A percentile compares a stretch with the other conserved stretches of the same genome.
phyloP scores from a whole-genome alignment of 345 rosid species.

The Anastatica hierochuntica region DNA sequence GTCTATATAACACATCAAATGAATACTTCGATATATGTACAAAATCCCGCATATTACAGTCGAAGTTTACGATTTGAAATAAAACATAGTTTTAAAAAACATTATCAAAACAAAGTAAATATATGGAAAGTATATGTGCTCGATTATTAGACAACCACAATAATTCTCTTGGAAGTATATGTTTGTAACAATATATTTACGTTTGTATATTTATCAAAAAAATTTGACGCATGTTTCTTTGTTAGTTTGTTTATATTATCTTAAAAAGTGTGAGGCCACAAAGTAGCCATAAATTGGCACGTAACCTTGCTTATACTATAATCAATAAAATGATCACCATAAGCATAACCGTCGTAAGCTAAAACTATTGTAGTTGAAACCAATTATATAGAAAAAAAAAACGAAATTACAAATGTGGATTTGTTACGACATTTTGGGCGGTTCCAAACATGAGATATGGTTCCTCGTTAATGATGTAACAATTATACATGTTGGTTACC shows the following conservation, averaged over 20 bases:
- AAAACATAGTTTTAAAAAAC: no score
- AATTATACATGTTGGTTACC: constrained; percentile 6
- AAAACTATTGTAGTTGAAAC: constrained; percentile 1
- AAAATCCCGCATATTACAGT: no score
- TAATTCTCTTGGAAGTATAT: no score
- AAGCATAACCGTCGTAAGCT: not conserved
- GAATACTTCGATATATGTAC: no score
- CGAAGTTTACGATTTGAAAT: no score
- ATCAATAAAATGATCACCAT: not conserved
- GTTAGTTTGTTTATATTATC: not conserved
- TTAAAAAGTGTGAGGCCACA: constrained; percentile 4
- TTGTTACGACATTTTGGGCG: constrained; percentile 9
- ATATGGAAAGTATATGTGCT: no score
- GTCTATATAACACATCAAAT: no score
- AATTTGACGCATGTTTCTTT: constrained; percentile 9
- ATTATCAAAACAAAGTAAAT: not conserved
- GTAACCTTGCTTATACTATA: not conserved
- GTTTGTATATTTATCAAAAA: no score
- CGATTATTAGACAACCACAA: no score
- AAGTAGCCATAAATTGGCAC: constrained; percentile 8
- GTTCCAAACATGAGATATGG: constrained; percentile 22
- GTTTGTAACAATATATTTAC: no score
- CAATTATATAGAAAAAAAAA: not conserved
- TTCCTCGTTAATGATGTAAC: constrained; percentile 6
- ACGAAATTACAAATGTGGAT: not conserved